These are phyloP conservation scores for Mycena venus DNA, from an alignment of 768 basidiomycete genomes.

Conservation along the genomic window DNA sequence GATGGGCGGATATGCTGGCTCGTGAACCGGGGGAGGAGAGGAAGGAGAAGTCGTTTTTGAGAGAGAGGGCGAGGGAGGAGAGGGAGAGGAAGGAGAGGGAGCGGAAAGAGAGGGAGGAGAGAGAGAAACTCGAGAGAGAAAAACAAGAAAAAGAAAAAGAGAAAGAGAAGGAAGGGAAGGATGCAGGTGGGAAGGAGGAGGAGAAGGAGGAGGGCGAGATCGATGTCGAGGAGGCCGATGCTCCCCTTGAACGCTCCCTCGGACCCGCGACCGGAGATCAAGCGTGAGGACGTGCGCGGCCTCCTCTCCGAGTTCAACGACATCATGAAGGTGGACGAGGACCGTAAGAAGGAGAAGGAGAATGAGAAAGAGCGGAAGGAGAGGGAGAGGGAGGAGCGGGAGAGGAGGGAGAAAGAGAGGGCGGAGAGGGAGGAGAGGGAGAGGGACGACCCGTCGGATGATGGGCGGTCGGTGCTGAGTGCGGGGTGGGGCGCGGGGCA, in stretches of 20 bases:
- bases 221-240: not conserved
- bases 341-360: conserved; percentile 37
- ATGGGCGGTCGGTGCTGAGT: conserved; percentile 73
- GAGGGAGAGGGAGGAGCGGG: not conserved
- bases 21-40: no score
- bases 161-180: not conserved
- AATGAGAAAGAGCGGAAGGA: conserved; percentile 24
- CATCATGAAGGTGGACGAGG: no score
- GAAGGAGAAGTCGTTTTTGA: no score
- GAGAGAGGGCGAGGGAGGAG: not conserved
- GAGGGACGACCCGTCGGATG: conserved; percentile 60
- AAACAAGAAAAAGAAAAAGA: not conserved
- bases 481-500: conserved; percentile 85
- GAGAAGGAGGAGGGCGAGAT: conserved; percentile 30
- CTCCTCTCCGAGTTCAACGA: no score
- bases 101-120: not conserved
- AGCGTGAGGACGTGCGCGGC: no score
- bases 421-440: conserved; percentile 37
- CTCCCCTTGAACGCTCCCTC: no score
- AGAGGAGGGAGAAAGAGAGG: not conserved
- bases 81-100: conserved; percentile 33
- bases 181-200: conserved; percentile 34
- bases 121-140: conserved; percentile 31
- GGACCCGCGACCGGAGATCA: no score
- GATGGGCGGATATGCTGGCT: conserved; percentile 18